Base-by-base conservation (phyloP, 2,329 filamentous ascomycete genomes). In the Blumeria graminis region DNA sequence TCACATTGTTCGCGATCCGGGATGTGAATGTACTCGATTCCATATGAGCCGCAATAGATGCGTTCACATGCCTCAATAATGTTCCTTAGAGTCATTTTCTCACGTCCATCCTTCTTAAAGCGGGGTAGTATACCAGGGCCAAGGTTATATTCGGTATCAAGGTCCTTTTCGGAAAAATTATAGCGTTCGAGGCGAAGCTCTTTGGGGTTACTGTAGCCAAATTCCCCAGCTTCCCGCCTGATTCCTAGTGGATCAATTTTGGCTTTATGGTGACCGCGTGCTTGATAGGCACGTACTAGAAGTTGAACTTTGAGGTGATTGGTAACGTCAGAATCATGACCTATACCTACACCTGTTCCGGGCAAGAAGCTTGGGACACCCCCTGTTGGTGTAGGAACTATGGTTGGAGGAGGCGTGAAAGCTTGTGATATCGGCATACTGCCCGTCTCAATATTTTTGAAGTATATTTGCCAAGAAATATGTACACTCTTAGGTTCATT, bases 251-350 rank as follows among this genome's bases (percentile, higher is more conserved):
- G 92, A 67, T 98, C 92, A 64, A 95, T 94, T 70, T 89, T 87
- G 62, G 92, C 90, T 75, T 95, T 96, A 79, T 96, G 89, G 71
- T 98, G 92, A 62, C 92, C 92, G 64, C 92, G 85, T 62, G 92
- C 88, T 75, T 98, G 92, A 74, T 98, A 98, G 57, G 92, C 92
- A 70, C 92, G 87, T 60, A 95, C 89, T 39, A 98, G 78, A 57
- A 98, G 78, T 75, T 98, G 92, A 56, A 98, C 92, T 75, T 96
- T 98, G 71, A 98, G 76, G 71, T 98, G 92, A 71, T 94, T 94
- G 65, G 84, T 88, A 65, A 96, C 79, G 67, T 96, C 86, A 59
- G 84, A 81, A 63, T 84, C 84, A 62, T 82, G 75, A 58, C 77
- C 78, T 59, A 81, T 72, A 56, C 76, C 76, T 63, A 80, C 72